Evolutionary conservation across 1,284 basidiomycete species (phyloP).

Genomic region (Schizophyllum commune): DNA sequence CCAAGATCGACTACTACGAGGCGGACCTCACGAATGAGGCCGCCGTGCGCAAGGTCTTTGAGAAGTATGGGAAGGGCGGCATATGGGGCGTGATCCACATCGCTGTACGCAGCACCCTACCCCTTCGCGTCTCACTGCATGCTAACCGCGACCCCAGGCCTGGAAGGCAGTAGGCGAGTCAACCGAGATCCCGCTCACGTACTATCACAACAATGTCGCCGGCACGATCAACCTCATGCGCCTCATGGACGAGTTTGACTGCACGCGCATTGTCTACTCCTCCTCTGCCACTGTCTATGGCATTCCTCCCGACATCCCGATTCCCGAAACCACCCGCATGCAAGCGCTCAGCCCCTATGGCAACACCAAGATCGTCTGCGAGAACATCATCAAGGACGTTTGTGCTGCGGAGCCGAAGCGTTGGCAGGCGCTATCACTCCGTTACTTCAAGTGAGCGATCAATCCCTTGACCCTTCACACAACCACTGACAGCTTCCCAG

Average conservation of each 20-base stretch:
- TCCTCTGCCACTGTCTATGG: constrained; percentile 99
- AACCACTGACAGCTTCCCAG: constrained; percentile 31
- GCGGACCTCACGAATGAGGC: constrained; percentile 72
- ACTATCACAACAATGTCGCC: constrained; percentile 88
- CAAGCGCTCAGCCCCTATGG: constrained; percentile 93
- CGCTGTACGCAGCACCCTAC: constrained; percentile 49
- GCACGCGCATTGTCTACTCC: constrained; percentile 89
- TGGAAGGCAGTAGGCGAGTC: constrained; percentile 98
- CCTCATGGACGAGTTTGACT: constrained; percentile 80
- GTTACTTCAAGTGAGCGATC: constrained; percentile 90
- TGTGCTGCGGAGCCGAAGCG: constrained; percentile 72
- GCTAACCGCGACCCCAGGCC: constrained; percentile 45
- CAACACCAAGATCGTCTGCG: constrained; percentile 92
- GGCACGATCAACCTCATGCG: constrained; percentile 81
- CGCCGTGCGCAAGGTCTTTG: constrained; percentile 72
- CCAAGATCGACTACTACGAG: constrained; percentile 61
- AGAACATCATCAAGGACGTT: constrained; percentile 86
- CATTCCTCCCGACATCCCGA: constrained; percentile 86
- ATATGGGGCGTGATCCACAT: constrained; percentile 98
- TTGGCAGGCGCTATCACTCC: constrained; percentile 79
- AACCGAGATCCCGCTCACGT: constrained; percentile 88
- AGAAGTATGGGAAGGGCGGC: constrained; percentile 82
- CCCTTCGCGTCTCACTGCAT: not conserved
- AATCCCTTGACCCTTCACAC: constrained; percentile 1
- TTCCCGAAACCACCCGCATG: constrained; percentile 87